Base-by-base conservation (phyloP, 106 monocot species). In the Platanthera zijinensis region DNA sequence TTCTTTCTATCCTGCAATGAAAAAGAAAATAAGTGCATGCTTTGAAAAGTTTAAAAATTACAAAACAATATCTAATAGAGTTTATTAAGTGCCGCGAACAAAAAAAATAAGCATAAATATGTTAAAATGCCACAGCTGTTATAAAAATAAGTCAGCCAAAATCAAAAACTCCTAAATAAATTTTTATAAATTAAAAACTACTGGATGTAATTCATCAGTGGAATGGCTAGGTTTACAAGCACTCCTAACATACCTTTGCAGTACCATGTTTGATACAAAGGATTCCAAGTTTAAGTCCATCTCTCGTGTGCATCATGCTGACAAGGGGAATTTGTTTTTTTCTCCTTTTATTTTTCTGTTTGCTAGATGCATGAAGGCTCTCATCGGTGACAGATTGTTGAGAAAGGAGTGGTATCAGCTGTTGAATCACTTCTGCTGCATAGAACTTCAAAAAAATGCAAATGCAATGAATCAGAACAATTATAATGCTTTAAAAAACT, bases 1-100 rank as follows among this genome's bases (percentile, higher is more conserved):
- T 92, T 99, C 85, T 99, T 99, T 72, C 97, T 86, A 74, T 94
- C 97, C 97, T 96, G 82, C 68, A 83, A 77, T 70, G 19, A 39
- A 48, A 74, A 77, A 7, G 21, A 78, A 72, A 1, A 49, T 53
- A 70, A 48, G 17, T 15, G n/a, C 70, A 70, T 15, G 70, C 14
- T 48, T 15, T 17, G 6, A 70, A 8, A 70, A 48, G 17, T 69
- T 69, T 69, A 21, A 9, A 15, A 11, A 3, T 5, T 46, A 69
- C 68, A 69, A 69, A 10, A 69, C 8, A 69, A 11, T 46, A 69
- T 21, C 18, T 19, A 63, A 63, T 17, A 5, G n/a, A 25, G 7
- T 1, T 63, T 39, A 10, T 48, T 15, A 69, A 8, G 14, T 10
- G 53, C 53, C 8, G 2, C 1, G 53, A 53, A 10, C 53, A 53